Conservation (phyloP, 257 asterid species). For the Leonotis leonurus region DNA sequence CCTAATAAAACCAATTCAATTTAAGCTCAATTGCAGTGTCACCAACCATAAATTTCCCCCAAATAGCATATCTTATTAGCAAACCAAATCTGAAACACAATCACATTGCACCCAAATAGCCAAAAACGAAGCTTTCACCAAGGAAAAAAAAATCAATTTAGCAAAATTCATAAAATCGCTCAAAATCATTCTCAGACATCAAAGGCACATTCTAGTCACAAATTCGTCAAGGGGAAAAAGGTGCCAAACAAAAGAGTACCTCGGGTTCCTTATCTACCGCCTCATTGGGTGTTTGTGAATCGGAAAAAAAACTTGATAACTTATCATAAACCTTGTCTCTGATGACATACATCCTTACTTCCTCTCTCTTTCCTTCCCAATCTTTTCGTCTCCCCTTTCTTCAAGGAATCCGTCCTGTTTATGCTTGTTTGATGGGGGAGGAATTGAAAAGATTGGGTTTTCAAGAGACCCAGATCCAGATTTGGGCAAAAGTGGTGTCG, state of each 20-base stretch:
- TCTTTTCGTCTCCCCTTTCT: not conserved
- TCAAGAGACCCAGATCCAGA: conserved; percentile 17
- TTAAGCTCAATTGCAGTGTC: not conserved
- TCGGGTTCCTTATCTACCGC: conserved; percentile 47
- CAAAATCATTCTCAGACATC: conserved; percentile 1
- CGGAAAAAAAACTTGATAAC: conserved; percentile 63
- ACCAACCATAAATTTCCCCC: not conserved
- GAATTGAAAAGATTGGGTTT: not conserved
- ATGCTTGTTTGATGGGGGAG: not conserved
- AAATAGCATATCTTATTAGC: not conserved
- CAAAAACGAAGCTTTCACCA: not conserved
- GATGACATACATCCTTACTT: conserved; percentile 47
- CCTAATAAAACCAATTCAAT: conserved; percentile 3
- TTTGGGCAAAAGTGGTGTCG: not conserved
- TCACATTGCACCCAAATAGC: conserved; percentile 17
- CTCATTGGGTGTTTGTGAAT: conserved; percentile 50
- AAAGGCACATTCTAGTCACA: not conserved
- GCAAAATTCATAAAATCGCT: not conserved
- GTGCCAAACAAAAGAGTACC: conserved; percentile 40
- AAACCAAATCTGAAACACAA: not conserved
- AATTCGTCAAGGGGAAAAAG: not conserved
- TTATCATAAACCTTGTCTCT: conserved; percentile 63
- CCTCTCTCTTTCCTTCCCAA: not conserved
- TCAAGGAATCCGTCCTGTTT: not conserved
- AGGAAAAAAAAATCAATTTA: conserved; percentile 11